These are phyloP conservation scores for Phoenix dactylifera DNA, from an alignment of 176 grass and related monocot species.

Conservation along the genomic window DNA sequence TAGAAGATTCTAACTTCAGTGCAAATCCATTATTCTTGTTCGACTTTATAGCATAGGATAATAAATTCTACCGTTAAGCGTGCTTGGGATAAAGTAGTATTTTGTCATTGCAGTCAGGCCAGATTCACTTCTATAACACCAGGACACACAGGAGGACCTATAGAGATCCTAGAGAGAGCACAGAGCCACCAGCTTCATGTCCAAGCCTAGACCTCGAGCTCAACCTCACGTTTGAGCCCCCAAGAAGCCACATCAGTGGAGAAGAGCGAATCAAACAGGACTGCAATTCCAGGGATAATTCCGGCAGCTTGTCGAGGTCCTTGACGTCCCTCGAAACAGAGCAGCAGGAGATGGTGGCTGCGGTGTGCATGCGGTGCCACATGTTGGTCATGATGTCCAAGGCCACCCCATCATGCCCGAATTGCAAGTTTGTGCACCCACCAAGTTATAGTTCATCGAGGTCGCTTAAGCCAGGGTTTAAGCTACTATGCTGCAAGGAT, in stretches of 20 bases:
- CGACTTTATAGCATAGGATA: no score
- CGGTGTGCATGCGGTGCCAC: slow-evolving; percentile 80
- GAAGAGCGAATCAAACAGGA: neutral
- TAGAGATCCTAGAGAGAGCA: slow-evolving; percentile 41
- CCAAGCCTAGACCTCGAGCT: slow-evolving; percentile 63
- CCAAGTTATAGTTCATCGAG: slow-evolving; percentile 6
- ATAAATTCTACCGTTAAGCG: no score
- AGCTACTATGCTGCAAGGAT: slow-evolving; percentile 70
- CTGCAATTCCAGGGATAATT: neutral
- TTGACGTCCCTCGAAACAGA: neutral
- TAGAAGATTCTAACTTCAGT: no score
- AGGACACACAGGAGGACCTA: slow-evolving; percentile 13
- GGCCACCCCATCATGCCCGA: slow-evolving; percentile 63
- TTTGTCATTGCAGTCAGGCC: neutral
- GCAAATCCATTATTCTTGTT: no score
- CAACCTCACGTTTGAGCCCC: slow-evolving; percentile 52
- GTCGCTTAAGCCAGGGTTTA: slow-evolving; percentile 46
- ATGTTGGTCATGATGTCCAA: slow-evolving; percentile 86
- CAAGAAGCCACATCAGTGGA: slow-evolving; percentile 2
- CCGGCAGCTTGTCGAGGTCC: neutral
- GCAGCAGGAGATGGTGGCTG: slow-evolving; percentile 61
- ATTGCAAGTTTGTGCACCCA: slow-evolving; percentile 88
- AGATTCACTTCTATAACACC: slow-evolving; percentile 19
- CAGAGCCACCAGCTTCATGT: slow-evolving; percentile 13
- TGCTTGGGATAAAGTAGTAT: no score